Conservation (phyloP, 306 rosid species). For the Castanea crenata region DNA sequence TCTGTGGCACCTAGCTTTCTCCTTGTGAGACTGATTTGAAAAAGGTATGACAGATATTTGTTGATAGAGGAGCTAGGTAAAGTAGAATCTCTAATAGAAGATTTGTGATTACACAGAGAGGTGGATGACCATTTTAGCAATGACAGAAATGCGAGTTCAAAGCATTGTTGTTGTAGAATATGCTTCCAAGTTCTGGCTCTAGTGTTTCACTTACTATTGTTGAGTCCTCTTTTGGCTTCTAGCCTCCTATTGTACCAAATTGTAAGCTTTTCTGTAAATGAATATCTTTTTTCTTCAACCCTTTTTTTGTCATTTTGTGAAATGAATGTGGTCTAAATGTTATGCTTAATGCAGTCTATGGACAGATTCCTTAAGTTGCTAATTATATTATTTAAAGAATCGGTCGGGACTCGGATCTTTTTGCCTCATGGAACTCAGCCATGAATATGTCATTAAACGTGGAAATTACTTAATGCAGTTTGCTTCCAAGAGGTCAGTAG, state of each 20-base stretch:
- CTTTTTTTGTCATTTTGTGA: neutral
- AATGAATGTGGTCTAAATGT: neutral
- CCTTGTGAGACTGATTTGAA: neutral
- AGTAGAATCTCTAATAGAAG: neutral
- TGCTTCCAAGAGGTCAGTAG: no score
- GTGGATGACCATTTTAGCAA: neutral
- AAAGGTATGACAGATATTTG: neutral
- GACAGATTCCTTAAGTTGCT: no score
- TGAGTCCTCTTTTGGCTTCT: neutral
- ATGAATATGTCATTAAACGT: no score
- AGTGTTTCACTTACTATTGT: neutral
- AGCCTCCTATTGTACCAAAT: neutral
- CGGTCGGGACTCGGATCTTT: no score
- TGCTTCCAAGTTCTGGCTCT: neutral
- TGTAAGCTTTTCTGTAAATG: neutral
- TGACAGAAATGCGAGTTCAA: neutral
- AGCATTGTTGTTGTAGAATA: neutral
- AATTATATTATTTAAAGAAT: no score
- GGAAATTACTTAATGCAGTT: no score
- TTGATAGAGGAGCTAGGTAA: neutral
- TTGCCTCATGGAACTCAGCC: no score
- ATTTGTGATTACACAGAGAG: neutral
- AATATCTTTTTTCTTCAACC: neutral
- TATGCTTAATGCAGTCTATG: no score
- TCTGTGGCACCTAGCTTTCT: neutral